These are phyloP conservation scores for Ustilago xerochloae DNA, from an alignment of 1,284 basidiomycete genomes.

Conservation along the genomic window DNA sequence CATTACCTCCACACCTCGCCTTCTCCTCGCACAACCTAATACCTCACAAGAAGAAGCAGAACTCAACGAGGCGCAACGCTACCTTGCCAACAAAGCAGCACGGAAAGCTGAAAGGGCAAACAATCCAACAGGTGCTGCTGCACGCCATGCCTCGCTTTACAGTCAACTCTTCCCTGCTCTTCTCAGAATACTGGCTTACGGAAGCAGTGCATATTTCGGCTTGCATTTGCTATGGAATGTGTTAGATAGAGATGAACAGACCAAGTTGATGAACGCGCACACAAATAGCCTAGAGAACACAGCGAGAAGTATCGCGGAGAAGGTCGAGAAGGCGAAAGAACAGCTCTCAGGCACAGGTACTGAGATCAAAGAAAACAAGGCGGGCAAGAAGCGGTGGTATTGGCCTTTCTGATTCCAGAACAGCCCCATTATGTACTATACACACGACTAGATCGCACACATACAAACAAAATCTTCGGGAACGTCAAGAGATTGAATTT, in stretches of 20 bases:
- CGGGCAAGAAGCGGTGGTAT: slow-evolving; percentile 20
- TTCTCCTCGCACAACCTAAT: slow-evolving; percentile 8
- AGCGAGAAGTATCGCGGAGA: slow-evolving; percentile 29
- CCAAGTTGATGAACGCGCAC: slow-evolving; percentile 31
- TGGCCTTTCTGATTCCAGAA: slow-evolving; percentile 37
- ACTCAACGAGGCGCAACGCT: slow-evolving; percentile 42
- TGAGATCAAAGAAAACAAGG: background rate
- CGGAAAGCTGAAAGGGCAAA: slow-evolving; percentile 10
- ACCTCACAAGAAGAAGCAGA: slow-evolving; percentile 7
- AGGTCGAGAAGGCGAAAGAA: slow-evolving; percentile 18
- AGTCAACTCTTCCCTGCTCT: slow-evolving; percentile 60
- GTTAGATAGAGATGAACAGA: slow-evolving; percentile 57
- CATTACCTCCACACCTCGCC: slow-evolving; percentile 3
- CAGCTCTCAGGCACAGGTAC: background rate
- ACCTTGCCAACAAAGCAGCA: slow-evolving; percentile 39
- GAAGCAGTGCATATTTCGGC: slow-evolving; percentile 62
- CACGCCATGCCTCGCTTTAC: slow-evolving; percentile 58
- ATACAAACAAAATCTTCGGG: background rate
- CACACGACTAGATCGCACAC: background rate
- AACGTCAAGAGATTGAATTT: background rate
- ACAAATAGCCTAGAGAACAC: slow-evolving; percentile 29
- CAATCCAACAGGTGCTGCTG: slow-evolving; percentile 31
- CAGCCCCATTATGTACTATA: slow-evolving; percentile 2
- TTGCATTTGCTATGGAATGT: slow-evolving; percentile 62
- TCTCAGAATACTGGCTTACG: slow-evolving; percentile 62